Conservation (phyloP, 768 basidiomycete genomes). For the Trametes cubensis region DNA sequence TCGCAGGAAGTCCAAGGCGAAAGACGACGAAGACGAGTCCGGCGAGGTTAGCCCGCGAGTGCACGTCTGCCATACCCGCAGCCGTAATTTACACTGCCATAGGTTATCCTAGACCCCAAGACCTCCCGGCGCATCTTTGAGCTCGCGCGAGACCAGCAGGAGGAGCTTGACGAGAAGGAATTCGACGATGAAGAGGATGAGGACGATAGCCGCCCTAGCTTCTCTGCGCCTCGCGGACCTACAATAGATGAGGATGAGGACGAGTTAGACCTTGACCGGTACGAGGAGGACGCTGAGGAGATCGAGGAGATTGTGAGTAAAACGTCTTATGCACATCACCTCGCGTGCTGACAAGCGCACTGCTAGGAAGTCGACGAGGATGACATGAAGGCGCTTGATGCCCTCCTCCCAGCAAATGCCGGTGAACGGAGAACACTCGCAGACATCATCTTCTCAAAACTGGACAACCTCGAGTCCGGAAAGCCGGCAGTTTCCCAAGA, state of each 20-base stretch:
- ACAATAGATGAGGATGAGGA: slow-evolving; percentile 33
- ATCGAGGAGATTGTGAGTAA: slow-evolving; percentile 53
- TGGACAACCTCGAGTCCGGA: slow-evolving; percentile 65
- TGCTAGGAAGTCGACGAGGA: slow-evolving; percentile 84
- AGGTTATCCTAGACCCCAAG: slow-evolving; percentile 79
- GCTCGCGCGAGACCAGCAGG: slow-evolving; percentile 90
- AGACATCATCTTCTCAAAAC: slow-evolving; percentile 94
- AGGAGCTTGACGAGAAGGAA: slow-evolving; percentile 73
- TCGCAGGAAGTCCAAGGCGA: slow-evolving; percentile 62
- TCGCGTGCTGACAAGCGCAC: slow-evolving; percentile 11
- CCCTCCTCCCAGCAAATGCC: slow-evolving; percentile 73
- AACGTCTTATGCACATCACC: not conserved
- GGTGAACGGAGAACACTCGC: slow-evolving; percentile 85
- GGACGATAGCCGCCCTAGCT: slow-evolving; percentile 29
- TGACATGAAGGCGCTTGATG: slow-evolving; percentile 86
- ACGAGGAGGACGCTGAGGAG: slow-evolving; percentile 56
- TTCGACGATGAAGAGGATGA: slow-evolving; percentile 61
- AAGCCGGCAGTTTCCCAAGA: slow-evolving; percentile 60
- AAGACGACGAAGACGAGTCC: slow-evolving; percentile 53
- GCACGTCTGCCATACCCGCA: slow-evolving; percentile 4
- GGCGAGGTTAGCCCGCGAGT: slow-evolving; percentile 48
- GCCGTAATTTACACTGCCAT: not conserved
- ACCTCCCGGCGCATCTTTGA: slow-evolving; percentile 88
- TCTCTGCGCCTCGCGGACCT: slow-evolving; percentile 38
- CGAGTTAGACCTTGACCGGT: slow-evolving; percentile 34